Base-by-base conservation (phyloP, 768 basidiomycete genomes). In the Hygrophorus russula region DNA sequence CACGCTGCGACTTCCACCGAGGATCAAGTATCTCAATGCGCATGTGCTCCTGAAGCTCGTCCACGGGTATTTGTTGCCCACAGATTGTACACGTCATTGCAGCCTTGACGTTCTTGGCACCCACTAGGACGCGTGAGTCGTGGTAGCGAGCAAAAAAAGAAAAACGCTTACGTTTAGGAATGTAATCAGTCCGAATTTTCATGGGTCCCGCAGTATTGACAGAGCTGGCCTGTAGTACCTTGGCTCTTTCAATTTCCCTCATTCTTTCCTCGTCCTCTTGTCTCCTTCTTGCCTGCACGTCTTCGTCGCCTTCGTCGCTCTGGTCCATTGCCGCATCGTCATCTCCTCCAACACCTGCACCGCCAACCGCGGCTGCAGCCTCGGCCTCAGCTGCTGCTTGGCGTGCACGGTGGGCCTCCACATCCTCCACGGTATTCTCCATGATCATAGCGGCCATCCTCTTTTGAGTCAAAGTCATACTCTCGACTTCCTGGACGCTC, bases 401-500 rank as follows among this genome's bases (percentile, higher is more conserved):
- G 36, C 74, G 73, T 10, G 81, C 82, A 48, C 82, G 74, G 54
- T 82, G 78, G 29, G 85, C 82, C 61, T 93, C 83, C 36, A 92
- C 75, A 43, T 93, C 83, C 50, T 89, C 87, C 1, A 69, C 86
- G 1, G 88, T 87, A 19, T 85, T 90, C 63, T 97, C 94, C 86
- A 92, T 94, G 56, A 98, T 82, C 88, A 94, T 91, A 2, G 90
- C 85, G 2, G 92, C 89, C 93, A 96, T 96, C 51, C 91, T 76
- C 68, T 96, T 97, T 70, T 99, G 92, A 2, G 91, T 87, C 20
- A 98, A 66, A 2, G 91, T 92, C 90, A 97, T 96, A 54, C 78
- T 91, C 65, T 94, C 88, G 9, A 99, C 81, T 57, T 96, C 90
- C 53, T 89, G 81, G 13, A 96, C 78, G 52, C 78, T 92, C 83